Percentiles rank a stretch among this genome's conserved stretches.
Evolutionary conservation across 2,329 filamentous ascomycete genomes (phyloP).

Genomic region (Hymenoscyphus occultus): DNA sequence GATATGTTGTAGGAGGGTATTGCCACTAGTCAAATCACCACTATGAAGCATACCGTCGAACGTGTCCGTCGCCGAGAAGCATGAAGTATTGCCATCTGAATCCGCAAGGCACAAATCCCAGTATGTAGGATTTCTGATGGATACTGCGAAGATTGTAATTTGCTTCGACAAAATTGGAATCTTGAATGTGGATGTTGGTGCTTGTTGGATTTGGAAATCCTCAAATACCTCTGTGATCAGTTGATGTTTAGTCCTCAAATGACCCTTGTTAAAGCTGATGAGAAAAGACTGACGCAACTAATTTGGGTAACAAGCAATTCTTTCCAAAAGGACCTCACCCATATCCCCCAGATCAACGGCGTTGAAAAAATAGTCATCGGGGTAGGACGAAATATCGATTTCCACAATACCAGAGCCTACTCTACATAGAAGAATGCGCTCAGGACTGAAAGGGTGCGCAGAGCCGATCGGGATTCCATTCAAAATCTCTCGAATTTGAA

Average conservation of each 20-base stretch:
- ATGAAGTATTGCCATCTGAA: constrained; percentile 22
- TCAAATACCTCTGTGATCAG: constrained; percentile 20
- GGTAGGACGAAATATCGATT: constrained; percentile 30
- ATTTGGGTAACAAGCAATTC: constrained; percentile 26
- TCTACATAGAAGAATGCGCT: constrained; percentile 23
- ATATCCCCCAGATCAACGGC: constrained; percentile 31
- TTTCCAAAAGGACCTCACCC: constrained; percentile 25
- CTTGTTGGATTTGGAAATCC: constrained; percentile 27
- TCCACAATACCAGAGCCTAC: constrained; percentile 22
- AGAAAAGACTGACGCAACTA: background rate
- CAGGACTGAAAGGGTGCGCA: constrained; percentile 29
- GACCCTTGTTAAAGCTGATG: background rate
- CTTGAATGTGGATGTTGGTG: constrained; percentile 24
- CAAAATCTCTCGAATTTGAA: constrained; percentile 24
- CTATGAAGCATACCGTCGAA: constrained; percentile 13
- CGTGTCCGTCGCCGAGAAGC: constrained; percentile 21
- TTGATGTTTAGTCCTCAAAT: background rate
- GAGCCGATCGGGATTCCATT: constrained; percentile 25
- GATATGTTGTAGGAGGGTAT: constrained; percentile 25
- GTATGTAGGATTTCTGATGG: constrained; percentile 28
- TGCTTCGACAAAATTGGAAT: constrained; percentile 22
- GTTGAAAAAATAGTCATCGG: constrained; percentile 32
- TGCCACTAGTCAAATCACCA: background rate
- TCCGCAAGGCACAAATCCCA: constrained; percentile 33
- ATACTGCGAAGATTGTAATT: constrained; percentile 29